phyloP scores from a whole-genome alignment of 345 rosid genomes.

The Camelina laxa region DNA sequence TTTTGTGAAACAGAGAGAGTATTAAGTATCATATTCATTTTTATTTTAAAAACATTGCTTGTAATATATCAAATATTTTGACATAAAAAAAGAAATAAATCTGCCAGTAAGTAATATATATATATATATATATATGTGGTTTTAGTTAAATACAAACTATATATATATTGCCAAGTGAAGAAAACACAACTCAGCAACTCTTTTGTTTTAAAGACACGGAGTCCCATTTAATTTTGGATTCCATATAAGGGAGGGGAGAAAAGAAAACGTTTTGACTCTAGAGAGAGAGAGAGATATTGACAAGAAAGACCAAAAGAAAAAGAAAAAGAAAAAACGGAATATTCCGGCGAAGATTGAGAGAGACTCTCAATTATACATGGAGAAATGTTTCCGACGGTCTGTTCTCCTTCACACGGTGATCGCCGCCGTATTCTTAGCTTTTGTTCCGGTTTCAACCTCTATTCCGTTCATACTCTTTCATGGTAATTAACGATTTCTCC shows the following conservation, averaged over 20 bases:
- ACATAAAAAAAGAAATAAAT: no score
- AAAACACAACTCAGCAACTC: neutral
- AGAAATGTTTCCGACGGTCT: constrained; percentile 7
- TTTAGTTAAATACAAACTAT: no score
- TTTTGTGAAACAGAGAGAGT: no score
- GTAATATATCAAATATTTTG: no score
- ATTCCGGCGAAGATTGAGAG: constrained; percentile 3
- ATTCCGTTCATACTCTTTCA: constrained; percentile 76
- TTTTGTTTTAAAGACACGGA: neutral
- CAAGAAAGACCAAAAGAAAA: neutral
- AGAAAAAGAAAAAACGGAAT: neutral
- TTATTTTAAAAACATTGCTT: no score
- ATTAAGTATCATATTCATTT: no score
- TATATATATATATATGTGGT: no score
- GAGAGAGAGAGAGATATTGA: neutral
- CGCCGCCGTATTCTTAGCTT: constrained; percentile 24
- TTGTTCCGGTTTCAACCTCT: constrained; percentile 51
- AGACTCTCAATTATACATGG: constrained; percentile 15
- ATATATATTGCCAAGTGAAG: neutral
- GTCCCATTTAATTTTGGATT: neutral
- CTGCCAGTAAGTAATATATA: no score
- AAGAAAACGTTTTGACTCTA: constrained; percentile 15
- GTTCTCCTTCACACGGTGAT: constrained; percentile 38
- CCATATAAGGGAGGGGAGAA: neutral
- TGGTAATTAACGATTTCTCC: constrained; percentile 45